Base-by-base conservation (phyloP, 352 stramenopile species). In the Pythium volutum region DNA sequence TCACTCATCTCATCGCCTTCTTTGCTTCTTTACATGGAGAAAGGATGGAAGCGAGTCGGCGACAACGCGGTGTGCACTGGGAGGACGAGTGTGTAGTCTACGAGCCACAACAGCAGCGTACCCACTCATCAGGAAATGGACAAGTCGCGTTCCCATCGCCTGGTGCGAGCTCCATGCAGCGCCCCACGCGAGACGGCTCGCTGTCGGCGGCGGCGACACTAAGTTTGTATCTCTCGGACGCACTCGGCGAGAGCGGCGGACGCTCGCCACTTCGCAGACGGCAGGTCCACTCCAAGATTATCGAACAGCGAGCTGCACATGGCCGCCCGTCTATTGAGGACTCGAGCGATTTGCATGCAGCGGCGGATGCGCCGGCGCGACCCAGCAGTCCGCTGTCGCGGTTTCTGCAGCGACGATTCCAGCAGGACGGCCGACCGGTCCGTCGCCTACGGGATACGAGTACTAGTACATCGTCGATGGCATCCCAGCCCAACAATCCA, bases 311-410 rank as follows among this genome's bases (percentile, higher is more conserved):
- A 50, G 20, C 43, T 50, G 18, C 43, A 15, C 36, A 43, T 6
- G 18, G n/a, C 15, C 18, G 18, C n/a, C 2, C 9, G 14, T 43
- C 14, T n/a, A 43, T 43, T 10, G 5, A 43, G 36, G 29, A 31
- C 8, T 2, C 14, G 31, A 11, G 31, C 7, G 6, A 8, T 8
- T 36, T 1, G 31, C 31, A 7, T 47, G 20, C 5, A 25, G 8
- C 7, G 29, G 3, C 29, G 27, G 9, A 25, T 10, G 1, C 29
- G 41, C n/a, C n/a, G 43, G 52, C 34, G 8, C 41, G 12, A 18
- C 60, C 66, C 25, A 61, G 73, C 38, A 83, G 74, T 15, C 76
- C 76, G 6, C 51, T 83, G 20, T 83, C 76, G 33, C 67, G 76
- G 3, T 81, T 86, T 25, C 64, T 71, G 42, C 31, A 47, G 33